These are phyloP conservation scores for Kurtzmaniella cleridarum DNA, from an alignment of 805 yeast species.

Conservation along the genomic window DNA sequence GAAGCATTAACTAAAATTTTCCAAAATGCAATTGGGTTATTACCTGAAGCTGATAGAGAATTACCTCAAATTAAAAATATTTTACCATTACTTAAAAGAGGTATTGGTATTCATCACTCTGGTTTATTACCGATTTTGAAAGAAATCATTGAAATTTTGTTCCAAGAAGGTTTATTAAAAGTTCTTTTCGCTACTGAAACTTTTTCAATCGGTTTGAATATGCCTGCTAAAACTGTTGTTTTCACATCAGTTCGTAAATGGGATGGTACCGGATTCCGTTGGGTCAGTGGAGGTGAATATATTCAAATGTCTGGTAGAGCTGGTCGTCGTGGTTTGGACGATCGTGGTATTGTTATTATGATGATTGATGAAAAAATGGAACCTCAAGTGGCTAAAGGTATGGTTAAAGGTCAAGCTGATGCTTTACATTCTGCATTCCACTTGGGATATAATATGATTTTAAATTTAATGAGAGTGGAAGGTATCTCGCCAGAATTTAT, in stretches of 20 bases:
- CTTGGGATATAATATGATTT: conserved; percentile 93
- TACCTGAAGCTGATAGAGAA: conserved; percentile 88
- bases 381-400: conserved; percentile 97
- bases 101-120: conserved; percentile 98
- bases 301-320: conserved; percentile 99
- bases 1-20: conserved; percentile 86
- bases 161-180: conserved; percentile 93
- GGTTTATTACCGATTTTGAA: conserved; percentile 90
- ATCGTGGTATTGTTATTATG: conserved; percentile 97
- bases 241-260: conserved; percentile 96
- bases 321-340: conserved; percentile 99
- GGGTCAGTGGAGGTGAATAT: conserved; percentile 99
- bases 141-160: conserved; percentile 91
- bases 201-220: conserved; percentile 94
- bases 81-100: conserved; percentile 82
- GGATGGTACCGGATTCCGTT: conserved; percentile 96
- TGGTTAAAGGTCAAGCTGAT: conserved; percentile 99
- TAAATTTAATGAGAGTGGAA: conserved; percentile 93
- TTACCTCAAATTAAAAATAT: conserved; percentile 93
- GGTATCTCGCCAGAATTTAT: conserved; percentile 97
- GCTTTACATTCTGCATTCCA: conserved; percentile 97
- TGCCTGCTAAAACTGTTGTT: conserved; percentile 99
- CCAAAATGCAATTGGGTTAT: conserved; percentile 78
- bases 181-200: conserved; percentile 98
- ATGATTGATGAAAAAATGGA: conserved; percentile 99